phyloP scores from a whole-genome alignment of 331 rosid genomes.

The Dryas integrifolia region DNA sequence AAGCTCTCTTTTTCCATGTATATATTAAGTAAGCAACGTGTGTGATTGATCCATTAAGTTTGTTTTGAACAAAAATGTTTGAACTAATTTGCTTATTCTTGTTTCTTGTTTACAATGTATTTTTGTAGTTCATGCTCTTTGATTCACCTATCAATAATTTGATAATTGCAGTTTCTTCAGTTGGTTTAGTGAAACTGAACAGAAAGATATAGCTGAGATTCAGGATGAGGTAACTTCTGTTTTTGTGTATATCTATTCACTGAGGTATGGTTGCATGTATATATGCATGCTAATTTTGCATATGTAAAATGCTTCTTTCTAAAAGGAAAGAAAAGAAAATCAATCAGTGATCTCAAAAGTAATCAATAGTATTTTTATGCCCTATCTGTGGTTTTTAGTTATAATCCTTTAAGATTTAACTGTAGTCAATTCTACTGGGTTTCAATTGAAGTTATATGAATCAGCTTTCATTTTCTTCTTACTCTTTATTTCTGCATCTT shows the following conservation, averaged over 20 bases:
- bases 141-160: slow-evolving; percentile 6
- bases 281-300: background rate
- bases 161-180: slow-evolving; percentile 57
- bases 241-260: background rate
- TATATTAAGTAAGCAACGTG: no score
- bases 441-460: background rate
- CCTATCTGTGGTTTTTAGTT: background rate
- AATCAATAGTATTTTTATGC: background rate
- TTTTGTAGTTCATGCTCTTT: background rate
- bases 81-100: background rate
- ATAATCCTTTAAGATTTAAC: background rate
- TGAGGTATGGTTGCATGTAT: background rate
- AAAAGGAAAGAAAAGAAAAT: background rate
- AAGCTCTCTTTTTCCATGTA: background rate
- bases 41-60: background rate
- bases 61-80: background rate
- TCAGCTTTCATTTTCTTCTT: background rate
- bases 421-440: background rate
- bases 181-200: slow-evolving; percentile 61
- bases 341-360: background rate
- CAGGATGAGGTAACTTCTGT: slow-evolving; percentile 48
- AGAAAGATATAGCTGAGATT: slow-evolving; percentile 43
- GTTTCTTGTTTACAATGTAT: background rate
- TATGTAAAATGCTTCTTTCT: background rate
- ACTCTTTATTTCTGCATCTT: background rate